Evolutionary conservation across 768 basidiomycete species (phyloP), one percentile per base, ranked within the genome.

Genomic region (Favolaschia claudopus): DNA sequence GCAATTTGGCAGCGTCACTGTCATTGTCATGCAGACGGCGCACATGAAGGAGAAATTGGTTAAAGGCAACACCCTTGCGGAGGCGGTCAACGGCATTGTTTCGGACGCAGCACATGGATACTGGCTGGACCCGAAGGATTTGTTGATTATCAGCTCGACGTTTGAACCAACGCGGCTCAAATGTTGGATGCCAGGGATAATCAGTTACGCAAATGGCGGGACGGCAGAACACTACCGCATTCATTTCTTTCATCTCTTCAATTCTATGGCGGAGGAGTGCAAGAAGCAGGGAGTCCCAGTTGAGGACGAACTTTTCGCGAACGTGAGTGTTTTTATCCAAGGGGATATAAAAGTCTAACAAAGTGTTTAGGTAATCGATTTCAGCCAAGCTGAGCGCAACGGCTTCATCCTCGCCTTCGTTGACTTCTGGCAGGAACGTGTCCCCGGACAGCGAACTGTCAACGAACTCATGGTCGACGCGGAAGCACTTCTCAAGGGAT

Each of bases 371-470:
- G 60, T 75, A 2, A 64, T 75, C 52, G 72, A 75, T 50, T 75
- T 75, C 46, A 74, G 74, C 55, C 64, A 73, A 45, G 74, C 75
- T 7, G 68, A 76, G 42, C 64, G 70, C 1, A 34, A 27, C 5
- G 74, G 74, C 2, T 75, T 72, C 53, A 70, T 69, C 55, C n/a
- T n/a, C n/a, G n/a, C n/a, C n/a, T n/a, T n/a, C n/a, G 42, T 72
- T 22, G 40, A 55, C 4, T 72, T 72, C 47, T 69, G 69, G 64
- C 40, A 32, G 6, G 15, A 40, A 25, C 56, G 32, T 17, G 28
- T 14, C 32, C 47, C 38, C 1, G 38, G 45, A 15, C 13, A 45
- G 12, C 55, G 61, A 2, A 36, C 42, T 2, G 50, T 27, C 7
- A 46, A 54, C 3, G 50, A 64, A 19, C 60, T 69, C 14, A 15